A percentile compares a stretch with the other conserved stretches of the same genome.
Conservation (phyloP, 768 basidiomycete genomes). For the Kwoniella bestiolae region DNA sequence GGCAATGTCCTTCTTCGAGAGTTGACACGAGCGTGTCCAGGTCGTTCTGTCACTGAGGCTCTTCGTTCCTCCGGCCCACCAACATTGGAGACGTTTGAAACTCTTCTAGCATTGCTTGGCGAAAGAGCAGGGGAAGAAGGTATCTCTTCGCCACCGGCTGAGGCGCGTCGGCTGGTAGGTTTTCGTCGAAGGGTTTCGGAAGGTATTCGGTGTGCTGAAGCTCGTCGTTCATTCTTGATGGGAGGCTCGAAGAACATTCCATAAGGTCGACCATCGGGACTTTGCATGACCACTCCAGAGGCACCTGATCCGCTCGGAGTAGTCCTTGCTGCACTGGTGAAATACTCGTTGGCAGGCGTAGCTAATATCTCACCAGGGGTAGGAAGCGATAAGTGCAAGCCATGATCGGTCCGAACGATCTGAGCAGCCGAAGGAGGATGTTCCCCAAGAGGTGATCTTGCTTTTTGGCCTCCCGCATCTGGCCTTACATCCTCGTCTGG, state of each 20-base stretch:
- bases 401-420: conserved; percentile 31
- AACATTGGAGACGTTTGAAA: conserved; percentile 14
- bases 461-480: conserved; percentile 22
- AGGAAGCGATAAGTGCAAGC: conserved; percentile 38
- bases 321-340: conserved; percentile 65
- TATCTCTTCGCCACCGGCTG: conserved; percentile 17
- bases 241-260: conserved; percentile 93
- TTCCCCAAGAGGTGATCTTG: conserved; percentile 37
- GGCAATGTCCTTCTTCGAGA: conserved; percentile 39
- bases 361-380: conserved; percentile 50
- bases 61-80: conserved; percentile 16
- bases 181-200: conserved; percentile 25
- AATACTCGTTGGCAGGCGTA: conserved; percentile 68
- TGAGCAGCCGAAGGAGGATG: conserved; percentile 34
- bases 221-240: conserved; percentile 30
- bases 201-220: conserved; percentile 21
- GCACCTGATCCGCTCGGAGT: conserved; percentile 64
- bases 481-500: conserved; percentile 11
- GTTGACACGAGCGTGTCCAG: conserved; percentile 14
- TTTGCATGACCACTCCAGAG: conserved; percentile 85
- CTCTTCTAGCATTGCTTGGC: conserved; percentile 19
- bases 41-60: conserved; percentile 6
- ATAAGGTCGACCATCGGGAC: conserved; percentile 89
- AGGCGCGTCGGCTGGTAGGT: conserved; percentile 26
- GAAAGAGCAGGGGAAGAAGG: conserved; percentile 17